These are phyloP conservation scores for Capsicum chinense DNA, from an alignment of 257 asterid species.

Conservation along the genomic window DNA sequence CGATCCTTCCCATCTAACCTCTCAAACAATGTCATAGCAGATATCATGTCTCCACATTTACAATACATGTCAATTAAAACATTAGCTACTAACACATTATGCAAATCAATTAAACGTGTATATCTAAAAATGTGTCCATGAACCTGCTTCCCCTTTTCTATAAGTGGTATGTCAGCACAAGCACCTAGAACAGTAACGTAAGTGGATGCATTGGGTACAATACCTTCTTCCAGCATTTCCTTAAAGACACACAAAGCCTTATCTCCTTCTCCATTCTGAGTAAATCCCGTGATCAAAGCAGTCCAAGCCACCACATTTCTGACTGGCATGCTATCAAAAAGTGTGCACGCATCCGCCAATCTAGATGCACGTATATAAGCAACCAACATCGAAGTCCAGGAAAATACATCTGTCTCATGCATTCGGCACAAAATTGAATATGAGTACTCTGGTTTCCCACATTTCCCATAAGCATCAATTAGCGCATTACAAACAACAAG, in stretches of 20 bases:
- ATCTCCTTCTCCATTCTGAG: slow-evolving; percentile 55
- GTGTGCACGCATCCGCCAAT: too few species aligned
- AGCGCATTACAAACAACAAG: too few species aligned
- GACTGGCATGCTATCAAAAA: slow-evolving; percentile 45
- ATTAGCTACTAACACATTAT: slow-evolving; percentile 50
- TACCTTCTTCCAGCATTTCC: slow-evolving; percentile 55
- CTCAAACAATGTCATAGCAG: slow-evolving; percentile 52
- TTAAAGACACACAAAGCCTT: slow-evolving; percentile 49
- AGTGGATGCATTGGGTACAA: slow-evolving; percentile 49
- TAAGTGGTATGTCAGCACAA: slow-evolving; percentile 66
- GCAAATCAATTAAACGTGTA: slow-evolving; percentile 30
- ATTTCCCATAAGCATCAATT: too few species aligned
- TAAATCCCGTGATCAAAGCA: slow-evolving; percentile 57
- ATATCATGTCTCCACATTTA: slow-evolving; percentile 64
- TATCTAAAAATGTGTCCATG: slow-evolving; percentile 53
- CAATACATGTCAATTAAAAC: slow-evolving; percentile 68
- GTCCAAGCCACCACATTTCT: slow-evolving; percentile 73
- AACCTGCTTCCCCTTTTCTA: slow-evolving; percentile 64
- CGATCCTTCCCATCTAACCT: slow-evolving; percentile 47
- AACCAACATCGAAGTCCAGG: too few species aligned
- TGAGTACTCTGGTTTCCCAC: too few species aligned
- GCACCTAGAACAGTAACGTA: slow-evolving; percentile 58
- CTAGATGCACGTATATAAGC: too few species aligned
- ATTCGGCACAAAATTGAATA: too few species aligned
- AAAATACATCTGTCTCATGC: too few species aligned